Base-by-base conservation (phyloP, 2,329 filamentous ascomycete species). In the Xylaria sp. region DNA sequence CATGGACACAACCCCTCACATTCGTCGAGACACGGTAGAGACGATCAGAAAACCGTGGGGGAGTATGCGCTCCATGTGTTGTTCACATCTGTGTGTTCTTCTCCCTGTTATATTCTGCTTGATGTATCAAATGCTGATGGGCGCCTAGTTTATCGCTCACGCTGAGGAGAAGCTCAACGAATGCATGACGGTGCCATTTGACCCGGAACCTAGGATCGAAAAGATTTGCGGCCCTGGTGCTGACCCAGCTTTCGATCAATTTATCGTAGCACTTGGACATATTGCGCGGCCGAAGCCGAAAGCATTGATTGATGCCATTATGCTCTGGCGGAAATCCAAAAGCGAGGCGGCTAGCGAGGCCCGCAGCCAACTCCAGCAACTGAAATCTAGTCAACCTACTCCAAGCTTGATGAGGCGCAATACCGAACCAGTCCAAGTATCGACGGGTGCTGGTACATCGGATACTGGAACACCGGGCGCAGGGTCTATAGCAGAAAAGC, bases 251-350 rank as follows among this genome's bases (percentile, higher is more conserved):
- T 99, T 99, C 78, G 96, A 99, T 79, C 95, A 98, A 81, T 88
- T 97, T 75, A 97, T 99, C 71, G 90, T 91, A 32, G 96, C 97
- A 17, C 85, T 99, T 47, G 96, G 96, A 3, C 95, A 98, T 78
- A 97, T 99, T 76, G 93, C 95, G 61, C 92, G 93, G 67, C 92
- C 94, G 73, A 97, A 97, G 77, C 97, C 97, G 4, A 98, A 97
- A 78, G 93, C 94, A 4, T 82, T 99, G 60, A 98, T 99, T 75
- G 96, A 99, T 80, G 94, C 93, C 21, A 94, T 99, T 79, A 99
- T 99, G 93, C 87, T 97, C 36, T 99, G 96, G 96, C 90, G 96
- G 64, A 98, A 98, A 80, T 93, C 89, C 72, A 98, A 98, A 82
- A 97, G 94, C 72, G 95, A 98, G 80, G 90, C 92, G 24, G 94